These are phyloP conservation scores for Candida sakaeoensis DNA, from an alignment of 805 yeast species.

Conservation along the genomic window DNA sequence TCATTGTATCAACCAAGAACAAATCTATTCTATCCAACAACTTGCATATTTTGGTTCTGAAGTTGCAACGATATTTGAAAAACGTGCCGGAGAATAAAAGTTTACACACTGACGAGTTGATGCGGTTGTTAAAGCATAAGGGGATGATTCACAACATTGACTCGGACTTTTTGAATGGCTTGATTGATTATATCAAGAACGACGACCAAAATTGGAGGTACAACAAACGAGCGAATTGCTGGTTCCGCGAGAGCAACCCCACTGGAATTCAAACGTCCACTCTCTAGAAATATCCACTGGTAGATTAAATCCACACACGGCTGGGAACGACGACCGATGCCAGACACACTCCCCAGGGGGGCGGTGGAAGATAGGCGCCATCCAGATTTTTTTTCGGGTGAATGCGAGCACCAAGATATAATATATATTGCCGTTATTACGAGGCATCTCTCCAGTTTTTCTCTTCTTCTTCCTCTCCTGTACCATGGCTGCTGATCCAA, in stretches of 20 bases:
- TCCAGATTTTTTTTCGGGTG: neutral
- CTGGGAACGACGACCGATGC: too few relatives aligned
- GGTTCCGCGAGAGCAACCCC: conserved; percentile 16
- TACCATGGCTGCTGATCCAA: conserved; percentile 29
- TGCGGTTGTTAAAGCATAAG: conserved; percentile 11
- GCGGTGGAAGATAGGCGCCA: too few relatives aligned
- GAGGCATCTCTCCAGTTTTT: neutral
- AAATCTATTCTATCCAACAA: conserved; percentile 20
- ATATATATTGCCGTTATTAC: neutral
- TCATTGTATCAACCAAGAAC: conserved; percentile 22
- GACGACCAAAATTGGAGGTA: conserved; percentile 22
- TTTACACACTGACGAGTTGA: conserved; percentile 15
- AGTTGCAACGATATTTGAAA: conserved; percentile 9
- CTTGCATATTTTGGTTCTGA: conserved; percentile 11
- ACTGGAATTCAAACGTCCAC: too few relatives aligned
- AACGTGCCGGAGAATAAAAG: neutral
- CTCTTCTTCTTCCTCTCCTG: neutral
- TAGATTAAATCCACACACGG: too few relatives aligned
- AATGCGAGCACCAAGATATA: neutral
- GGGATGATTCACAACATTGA: conserved; percentile 12
- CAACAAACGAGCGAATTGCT: conserved; percentile 14
- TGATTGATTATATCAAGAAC: conserved; percentile 21
- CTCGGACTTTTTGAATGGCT: conserved; percentile 20
- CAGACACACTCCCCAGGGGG: too few relatives aligned
- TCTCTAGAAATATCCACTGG: too few relatives aligned